Base-by-base conservation (phyloP, 352 stramenopile genomes). In the Globisporangium cederbergense region DNA sequence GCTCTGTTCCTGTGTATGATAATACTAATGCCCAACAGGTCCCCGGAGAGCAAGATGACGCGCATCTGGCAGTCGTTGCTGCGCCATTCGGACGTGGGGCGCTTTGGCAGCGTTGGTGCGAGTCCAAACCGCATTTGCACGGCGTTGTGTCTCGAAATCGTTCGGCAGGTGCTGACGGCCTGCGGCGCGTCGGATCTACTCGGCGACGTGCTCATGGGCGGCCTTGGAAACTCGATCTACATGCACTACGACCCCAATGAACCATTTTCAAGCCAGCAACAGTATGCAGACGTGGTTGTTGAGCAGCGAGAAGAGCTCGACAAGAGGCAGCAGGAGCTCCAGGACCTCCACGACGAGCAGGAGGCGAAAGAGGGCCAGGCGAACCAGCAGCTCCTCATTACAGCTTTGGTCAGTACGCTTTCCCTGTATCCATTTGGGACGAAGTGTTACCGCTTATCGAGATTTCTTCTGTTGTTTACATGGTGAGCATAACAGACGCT, bases 141-240 rank as follows among this genome's bases (percentile, higher is more conserved):
- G 22, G 74, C 78, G 8, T 60, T 93, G 10, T 90, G 72, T 50
- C 60, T 93, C 4, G 75, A 89, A 4, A 71, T 78, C 28, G 52
- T 83, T 4, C 63, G 73, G 18, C 71, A 82, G 65, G 64, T 86
- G 10, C 64, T 75, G 5, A 34, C 57, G 9, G 60, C 58, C 14
- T 81, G 72, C 54, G 78, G 77, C 13, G 70, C 72, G 6, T 81
- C 75, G 2, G 38, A 64, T 28, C 61, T 83, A 56, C 54, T 91
- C 25, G 63, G 62, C 1, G 81, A 75, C 18, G 30, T 90, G 10
- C 60, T 93, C 4, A 22, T 89, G 1, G 79, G 76, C 9, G 80
- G 78, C 0, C 66, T 93, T 3, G 73, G 77, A 32, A 89, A 93
- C 64, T 89, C 78, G 8, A 76, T 90, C 20, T 91, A 88, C 47